These are phyloP conservation scores for Thraustochytrium striatum DNA, from an alignment of 352 stramenopile genomes.

Conservation along the genomic window DNA sequence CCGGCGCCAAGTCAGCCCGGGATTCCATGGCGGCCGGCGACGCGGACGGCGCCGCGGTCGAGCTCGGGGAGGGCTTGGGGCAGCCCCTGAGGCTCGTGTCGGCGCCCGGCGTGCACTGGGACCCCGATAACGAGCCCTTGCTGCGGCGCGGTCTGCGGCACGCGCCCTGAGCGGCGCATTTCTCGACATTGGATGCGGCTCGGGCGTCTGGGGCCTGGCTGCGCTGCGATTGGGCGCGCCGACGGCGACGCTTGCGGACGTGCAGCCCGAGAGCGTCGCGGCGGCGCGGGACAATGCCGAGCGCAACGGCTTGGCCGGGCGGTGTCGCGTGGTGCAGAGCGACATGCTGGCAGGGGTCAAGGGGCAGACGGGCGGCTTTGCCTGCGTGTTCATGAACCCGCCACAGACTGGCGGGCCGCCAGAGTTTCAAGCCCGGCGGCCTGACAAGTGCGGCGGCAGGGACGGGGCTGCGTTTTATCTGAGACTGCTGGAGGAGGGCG, in stretches of 20 bases:
- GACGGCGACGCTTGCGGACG: no score
- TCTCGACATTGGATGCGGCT: no score
- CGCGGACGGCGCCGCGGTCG: no score
- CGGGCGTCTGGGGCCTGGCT: no score
- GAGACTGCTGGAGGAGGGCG: neutral
- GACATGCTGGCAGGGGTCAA: neutral
- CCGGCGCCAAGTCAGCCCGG: no score
- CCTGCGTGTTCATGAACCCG: neutral
- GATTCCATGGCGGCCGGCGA: neutral
- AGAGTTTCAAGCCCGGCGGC: neutral
- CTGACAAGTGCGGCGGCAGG: neutral
- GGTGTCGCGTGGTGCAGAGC: neutral
- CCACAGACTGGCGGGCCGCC: neutral
- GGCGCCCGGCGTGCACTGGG: no score
- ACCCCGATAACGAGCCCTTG: no score
- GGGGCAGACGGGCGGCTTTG: neutral
- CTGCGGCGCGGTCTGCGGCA: no score
- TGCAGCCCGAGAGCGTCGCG: neutral
- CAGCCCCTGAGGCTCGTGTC: no score
- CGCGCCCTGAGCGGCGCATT: no score
- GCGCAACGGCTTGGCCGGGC: neutral
- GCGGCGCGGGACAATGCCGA: neutral
- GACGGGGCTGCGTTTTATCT: neutral
- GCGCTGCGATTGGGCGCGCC: no score
- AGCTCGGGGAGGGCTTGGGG: no score